Percentiles rank a stretch among this genome's conserved stretches.
These are phyloP conservation scores for Trichoderma gamsii DNA, from an alignment of 495 filamentous ascomycete species.

Conservation along the genomic window DNA sequence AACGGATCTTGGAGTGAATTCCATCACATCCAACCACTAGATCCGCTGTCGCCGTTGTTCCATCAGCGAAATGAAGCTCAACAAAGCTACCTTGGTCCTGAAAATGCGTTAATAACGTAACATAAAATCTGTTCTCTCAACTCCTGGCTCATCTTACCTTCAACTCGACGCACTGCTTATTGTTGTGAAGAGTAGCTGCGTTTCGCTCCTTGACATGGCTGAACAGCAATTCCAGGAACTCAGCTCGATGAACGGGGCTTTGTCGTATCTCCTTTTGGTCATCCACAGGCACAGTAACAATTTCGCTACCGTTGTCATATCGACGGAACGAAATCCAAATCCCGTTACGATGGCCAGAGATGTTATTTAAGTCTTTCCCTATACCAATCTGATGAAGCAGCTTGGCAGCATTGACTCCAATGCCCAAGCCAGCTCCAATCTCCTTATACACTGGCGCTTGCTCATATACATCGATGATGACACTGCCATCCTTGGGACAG, in stretches of 20 bases:
- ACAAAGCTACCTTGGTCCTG: conserved; percentile 19
- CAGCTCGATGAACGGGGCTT: conserved; percentile 26
- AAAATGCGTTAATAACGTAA: conserved; percentile 8
- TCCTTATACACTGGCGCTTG: conserved; percentile 27
- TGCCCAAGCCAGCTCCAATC: conserved; percentile 36
- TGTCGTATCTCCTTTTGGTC: conserved; percentile 22
- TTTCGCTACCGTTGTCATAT: conserved; percentile 28
- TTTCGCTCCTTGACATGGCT: conserved; percentile 22
- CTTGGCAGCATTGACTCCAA: conserved; percentile 47
- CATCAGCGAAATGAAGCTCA: conserved; percentile 29
- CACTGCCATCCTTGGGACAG: conserved; percentile 19
- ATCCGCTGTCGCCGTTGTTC: conserved; percentile 23
- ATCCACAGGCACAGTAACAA: conserved; percentile 28
- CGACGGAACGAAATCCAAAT: conserved; percentile 32
- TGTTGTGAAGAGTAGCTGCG: conserved; percentile 28
- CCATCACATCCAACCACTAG: conserved; percentile 53
- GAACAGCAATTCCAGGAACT: conserved; percentile 27
- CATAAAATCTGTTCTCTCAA: background rate
- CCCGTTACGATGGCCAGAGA: conserved; percentile 29
- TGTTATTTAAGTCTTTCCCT: conserved; percentile 23
- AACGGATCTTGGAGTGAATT: conserved; percentile 44
- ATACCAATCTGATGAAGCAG: conserved; percentile 24
- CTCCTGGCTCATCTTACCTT: conserved; percentile 4
- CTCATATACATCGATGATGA: conserved; percentile 27
- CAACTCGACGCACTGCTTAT: conserved; percentile 21